Evolutionary conservation across 306 rosid genomes (phyloP), one percentile per base, ranked within the genome.

Genomic region (Fagus crenata): DNA sequence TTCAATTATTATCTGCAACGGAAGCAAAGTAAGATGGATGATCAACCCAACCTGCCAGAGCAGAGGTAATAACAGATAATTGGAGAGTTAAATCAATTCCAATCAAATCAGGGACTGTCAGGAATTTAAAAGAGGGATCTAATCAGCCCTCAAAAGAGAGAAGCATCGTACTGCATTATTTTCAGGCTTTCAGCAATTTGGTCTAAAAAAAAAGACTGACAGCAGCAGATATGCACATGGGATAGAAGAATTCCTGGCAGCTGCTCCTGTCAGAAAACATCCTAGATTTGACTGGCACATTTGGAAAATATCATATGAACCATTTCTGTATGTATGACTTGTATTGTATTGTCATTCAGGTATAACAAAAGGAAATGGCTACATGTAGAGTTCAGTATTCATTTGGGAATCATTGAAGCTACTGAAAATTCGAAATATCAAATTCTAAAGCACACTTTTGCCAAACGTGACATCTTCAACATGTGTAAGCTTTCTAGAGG

Each of bases 121-220:
- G 85, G 67, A 46, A 61, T 18, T 39, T 49, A 13, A 81, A 67
- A 51, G 77, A 70, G 41, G 13, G 53, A 64, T 49, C 75, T 75
- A 71, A 18, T 22, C 28, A 22, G 71, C 6, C 67, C 53, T 75
- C 74, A 73, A 77, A 77, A 22, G 37, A 67, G 53, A 75, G 15
- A 60, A 49, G 75, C 28, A 80, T 80, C 71, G 35, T 74, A 67
- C 55, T 77, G 83, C 78, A 71, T 84, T 76, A 15, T 80, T 63
- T 69, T 65, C 61, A 65, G 76, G 51, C 81, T 63, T 69, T 65
- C 61, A 58, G 73, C 58, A 56, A 53, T 73, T 63, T 68, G 75
- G 74, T 58, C 72, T 77, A 84, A 59, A 72, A 53, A 40, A 79
- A 83, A 82, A 82, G 80, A 53, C 88, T 82, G 87, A 82, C 88